Base-by-base conservation (phyloP, 2,329 filamentous ascomycete species). In the Hymenotorrendiella dingleyae region DNA sequence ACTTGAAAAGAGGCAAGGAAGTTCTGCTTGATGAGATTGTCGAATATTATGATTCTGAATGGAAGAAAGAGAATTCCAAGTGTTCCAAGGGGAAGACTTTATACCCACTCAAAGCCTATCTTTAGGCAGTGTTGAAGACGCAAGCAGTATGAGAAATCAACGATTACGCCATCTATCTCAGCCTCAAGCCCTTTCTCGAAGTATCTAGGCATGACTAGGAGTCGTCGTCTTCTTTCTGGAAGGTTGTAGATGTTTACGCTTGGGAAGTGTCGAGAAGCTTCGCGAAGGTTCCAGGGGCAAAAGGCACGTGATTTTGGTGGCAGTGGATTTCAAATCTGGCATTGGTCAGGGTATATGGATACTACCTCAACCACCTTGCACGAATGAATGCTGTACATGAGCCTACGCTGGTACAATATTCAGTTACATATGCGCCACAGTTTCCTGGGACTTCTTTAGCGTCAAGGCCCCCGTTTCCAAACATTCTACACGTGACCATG, bases 41-140 rank as follows among this genome's bases (percentile, higher is more conserved):
- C 28, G 40, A 36, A 36, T 19, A 10, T 19, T 33, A 33, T 46
- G 42, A 40, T 52, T 56, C 46, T 50, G 53, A 55, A 55, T 55
- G 51, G 53, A 49, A 40, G 45, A 50, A 50, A 34, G 34, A 42
- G 35, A 37, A 8, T 24, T 40, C 39, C 3, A 3, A 20, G 28
- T 14, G 19, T 37, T 36, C 9, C 30, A 48, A 43, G 42, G 34
- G 37, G 16, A 27, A 38, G 46, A 33, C n/a, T 40, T 32, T 40
- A 40, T 57, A 55, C 54, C 49, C 51, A 52, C 40, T 35, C 23
- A 4, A 42, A 30, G 35, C 24, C 33, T 21, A 14, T 42, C 37
- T 40, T 20, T 43, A 54, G 52, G 54, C 37, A 40, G 37, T 33
- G 37, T 20, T 6, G 11, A 33, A 14, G 23, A 11, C 51, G 33